These are phyloP conservation scores for Pyricularia grisea DNA, from an alignment of 2,329 filamentous ascomycete genomes.

Conservation along the genomic window DNA sequence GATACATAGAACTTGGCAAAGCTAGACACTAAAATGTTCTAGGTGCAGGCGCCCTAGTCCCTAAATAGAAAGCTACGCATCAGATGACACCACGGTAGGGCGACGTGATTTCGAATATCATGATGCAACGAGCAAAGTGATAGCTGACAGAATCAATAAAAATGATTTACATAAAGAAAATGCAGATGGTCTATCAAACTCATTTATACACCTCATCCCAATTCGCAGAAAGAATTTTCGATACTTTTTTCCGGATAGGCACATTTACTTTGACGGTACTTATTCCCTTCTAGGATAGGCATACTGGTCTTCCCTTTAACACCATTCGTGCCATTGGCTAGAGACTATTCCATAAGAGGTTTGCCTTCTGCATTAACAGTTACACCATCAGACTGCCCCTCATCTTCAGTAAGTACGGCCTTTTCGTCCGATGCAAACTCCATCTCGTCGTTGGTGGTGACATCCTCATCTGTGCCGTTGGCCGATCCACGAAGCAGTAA, in stretches of 20 bases:
- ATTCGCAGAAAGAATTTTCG: neutral
- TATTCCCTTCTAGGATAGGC: neutral
- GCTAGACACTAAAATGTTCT: neutral
- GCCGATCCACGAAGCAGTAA: constrained; percentile 15
- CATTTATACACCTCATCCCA: neutral
- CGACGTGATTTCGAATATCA: neutral
- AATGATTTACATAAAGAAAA: neutral
- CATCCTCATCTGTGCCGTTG: constrained; percentile 1
- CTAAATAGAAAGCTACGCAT: neutral
- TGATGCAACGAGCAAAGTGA: neutral
- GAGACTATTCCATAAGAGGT: neutral
- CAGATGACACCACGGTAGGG: neutral
- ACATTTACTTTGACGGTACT: neutral
- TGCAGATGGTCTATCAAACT: neutral
- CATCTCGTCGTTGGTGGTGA: constrained; percentile 4
- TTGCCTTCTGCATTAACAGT: neutral
- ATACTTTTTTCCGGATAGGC: neutral
- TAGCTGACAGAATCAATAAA: neutral
- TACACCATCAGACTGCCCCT: neutral
- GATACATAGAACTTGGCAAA: neutral
- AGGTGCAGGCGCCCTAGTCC: neutral
- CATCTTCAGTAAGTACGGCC: neutral
- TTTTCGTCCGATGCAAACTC: constrained; percentile 2
- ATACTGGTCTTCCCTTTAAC: neutral
- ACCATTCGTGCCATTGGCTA: neutral